Evolutionary conservation across 1,284 basidiomycete genomes (phyloP).

Genomic region (Athelia psychrophila): DNA sequence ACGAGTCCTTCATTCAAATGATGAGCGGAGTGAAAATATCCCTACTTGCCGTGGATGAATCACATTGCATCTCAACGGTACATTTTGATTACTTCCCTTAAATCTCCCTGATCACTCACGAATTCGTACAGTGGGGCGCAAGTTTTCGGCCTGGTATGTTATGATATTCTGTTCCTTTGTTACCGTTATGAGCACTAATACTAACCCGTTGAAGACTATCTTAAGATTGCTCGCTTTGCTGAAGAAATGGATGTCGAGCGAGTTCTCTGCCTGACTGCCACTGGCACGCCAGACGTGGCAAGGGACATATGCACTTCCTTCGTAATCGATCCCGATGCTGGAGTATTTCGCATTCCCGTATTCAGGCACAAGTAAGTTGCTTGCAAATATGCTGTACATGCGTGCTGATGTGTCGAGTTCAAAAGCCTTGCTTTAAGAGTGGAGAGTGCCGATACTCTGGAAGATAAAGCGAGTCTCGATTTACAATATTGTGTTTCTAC

Average conservation of each 20-base stretch:
- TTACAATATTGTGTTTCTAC: no score
- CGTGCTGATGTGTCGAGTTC: no score
- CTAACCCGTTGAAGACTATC: conserved; percentile 29
- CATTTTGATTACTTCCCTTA: no score
- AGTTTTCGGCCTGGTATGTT: conserved; percentile 44
- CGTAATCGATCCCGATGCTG: conserved; percentile 36
- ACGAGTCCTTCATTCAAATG: conserved; percentile 42
- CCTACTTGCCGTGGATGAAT: conserved; percentile 70
- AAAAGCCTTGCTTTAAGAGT: conserved; percentile 65
- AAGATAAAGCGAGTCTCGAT: conserved; percentile 24
- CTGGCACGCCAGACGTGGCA: conserved; percentile 62
- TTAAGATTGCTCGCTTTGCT: conserved; percentile 59
- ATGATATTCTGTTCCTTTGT: not conserved
- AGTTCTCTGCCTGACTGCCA: conserved; percentile 75
- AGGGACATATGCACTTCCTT: conserved; percentile 64
- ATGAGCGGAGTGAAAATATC: conserved; percentile 54
- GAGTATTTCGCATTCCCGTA: conserved; percentile 39
- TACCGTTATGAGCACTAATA: not conserved
- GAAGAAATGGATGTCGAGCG: conserved; percentile 60
- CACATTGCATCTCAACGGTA: conserved; percentile 57
- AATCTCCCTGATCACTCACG: no score
- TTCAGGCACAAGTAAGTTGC: conserved; percentile 37
- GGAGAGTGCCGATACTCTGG: conserved; percentile 38
- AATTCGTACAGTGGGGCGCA: conserved; percentile 45
- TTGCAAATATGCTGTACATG: not conserved